Evolutionary conservation across 306 rosid genomes (phyloP), one percentile per base, ranked within the genome.

Genomic region (Fragaria nilgerrensis): DNA sequence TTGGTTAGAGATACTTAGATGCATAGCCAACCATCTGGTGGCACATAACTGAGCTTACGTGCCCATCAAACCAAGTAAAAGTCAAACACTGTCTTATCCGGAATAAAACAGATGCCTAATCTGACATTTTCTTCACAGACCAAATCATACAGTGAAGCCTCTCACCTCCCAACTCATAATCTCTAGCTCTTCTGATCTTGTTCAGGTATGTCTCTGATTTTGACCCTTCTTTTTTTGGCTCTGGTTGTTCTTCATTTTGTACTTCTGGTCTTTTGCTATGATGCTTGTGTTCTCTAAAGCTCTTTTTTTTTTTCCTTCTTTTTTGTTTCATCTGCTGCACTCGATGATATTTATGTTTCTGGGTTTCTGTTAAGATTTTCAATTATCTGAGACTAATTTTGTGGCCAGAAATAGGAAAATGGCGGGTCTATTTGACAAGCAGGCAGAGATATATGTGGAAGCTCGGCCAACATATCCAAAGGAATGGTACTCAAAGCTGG

Each of bases 391-490:
- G 4, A 29, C 44, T 63, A 3, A 63, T 7, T 29, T 63, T 17
- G 68, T 63, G 22, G 68, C 68, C 12, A 37, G 22, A 63, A 32
- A 32, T 32, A 65, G 70, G 70, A 19, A 50, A 27, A 85, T 82
- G 82, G 86, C 82, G 22, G 86, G 85, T 29, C 55, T 68, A 67
- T 85, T 75, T 36, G 84, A 76, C 64, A 82, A 79, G 73, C 81
- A 79, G 68, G 84, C 82, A 3, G 78, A 76, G 7, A 44, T 56
- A 9, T 85, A 85, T 29, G 19, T 53, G 27, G 76, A 48, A 19
- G 83, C 53, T 15, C 70, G 88, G 79, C 88, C 88, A 66, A 79
- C 77, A 43, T 82, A 85, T 76, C 88, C 88, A 27, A 70, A 50
- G 17, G 82, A 76, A 37, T 82, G 85, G 88, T 82, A 66, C 34